Percentiles rank a stretch among this genome's conserved stretches.
Conservation (phyloP, 768 basidiomycete species). For the Tulasnella sp. region DNA sequence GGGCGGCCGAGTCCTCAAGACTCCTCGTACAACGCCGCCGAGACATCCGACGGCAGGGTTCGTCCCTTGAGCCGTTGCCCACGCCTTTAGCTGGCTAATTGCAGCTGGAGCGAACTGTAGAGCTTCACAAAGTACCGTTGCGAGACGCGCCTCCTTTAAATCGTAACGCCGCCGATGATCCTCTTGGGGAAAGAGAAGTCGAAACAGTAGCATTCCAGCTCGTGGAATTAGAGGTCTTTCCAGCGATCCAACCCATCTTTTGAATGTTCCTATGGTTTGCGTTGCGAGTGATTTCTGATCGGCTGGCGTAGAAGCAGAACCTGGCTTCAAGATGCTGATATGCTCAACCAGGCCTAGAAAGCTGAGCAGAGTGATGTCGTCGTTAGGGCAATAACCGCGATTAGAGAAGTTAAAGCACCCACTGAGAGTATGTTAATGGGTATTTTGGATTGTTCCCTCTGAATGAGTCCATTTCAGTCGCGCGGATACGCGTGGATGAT, state of each 20-base stretch:
- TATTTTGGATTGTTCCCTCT: too few species aligned
- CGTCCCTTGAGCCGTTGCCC: constrained; percentile 28
- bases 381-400: not conserved
- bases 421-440: constrained; percentile 6
- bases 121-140: constrained; percentile 39
- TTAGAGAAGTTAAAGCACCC: not conserved
- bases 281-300: not conserved
- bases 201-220: constrained; percentile 52
- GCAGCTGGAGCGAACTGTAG: constrained; percentile 32
- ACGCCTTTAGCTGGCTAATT: constrained; percentile 22
- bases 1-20: constrained; percentile 34
- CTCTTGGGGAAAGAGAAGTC: constrained; percentile 77
- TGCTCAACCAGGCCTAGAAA: constrained; percentile 17
- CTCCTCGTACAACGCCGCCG: constrained; percentile 49
- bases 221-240: constrained; percentile 38
- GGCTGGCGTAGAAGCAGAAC: not conserved
- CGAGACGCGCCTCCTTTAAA: constrained; percentile 56
- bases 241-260: constrained; percentile 14
- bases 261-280: constrained; percentile 10
- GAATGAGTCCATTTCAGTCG: too few species aligned
- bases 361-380: constrained; percentile 8
- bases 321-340: constrained; percentile 10
- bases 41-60: constrained; percentile 54
- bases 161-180: constrained; percentile 60
- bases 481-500: too few species aligned